Evolutionary conservation across 1,139 yeast species (phyloP).

Genomic region (Hemisphaericaspora subhashii): DNA sequence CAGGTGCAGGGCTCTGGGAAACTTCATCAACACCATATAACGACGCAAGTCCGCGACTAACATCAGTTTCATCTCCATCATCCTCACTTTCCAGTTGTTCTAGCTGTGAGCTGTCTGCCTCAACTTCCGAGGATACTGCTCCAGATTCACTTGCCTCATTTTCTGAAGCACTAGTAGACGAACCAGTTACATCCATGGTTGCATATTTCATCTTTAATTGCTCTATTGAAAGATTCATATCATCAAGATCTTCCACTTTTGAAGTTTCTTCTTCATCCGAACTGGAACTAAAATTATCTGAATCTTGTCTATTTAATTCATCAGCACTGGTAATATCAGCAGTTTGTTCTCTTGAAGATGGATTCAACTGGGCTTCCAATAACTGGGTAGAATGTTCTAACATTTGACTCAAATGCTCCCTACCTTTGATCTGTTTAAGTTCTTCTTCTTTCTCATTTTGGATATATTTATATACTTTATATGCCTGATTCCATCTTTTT

Average conservation of each 20-base stretch:
- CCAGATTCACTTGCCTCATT: constrained; percentile 8
- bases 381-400: constrained; percentile 89
- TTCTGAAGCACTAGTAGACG: constrained; percentile 14
- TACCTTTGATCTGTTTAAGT: constrained; percentile 73
- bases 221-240: constrained; percentile 61
- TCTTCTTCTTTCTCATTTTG: constrained; percentile 62
- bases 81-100: constrained; percentile 17
- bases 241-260: constrained; percentile 28
- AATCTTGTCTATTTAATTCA: constrained; percentile 18
- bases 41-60: constrained; percentile 31
- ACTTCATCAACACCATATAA: constrained; percentile 26
- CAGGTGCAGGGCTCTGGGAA: constrained; percentile 6
- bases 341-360: constrained; percentile 28
- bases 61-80: constrained; percentile 22
- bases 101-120: constrained; percentile 2
- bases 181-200: constrained; percentile 32
- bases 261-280: constrained; percentile 31
- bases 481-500: constrained; percentile 89
- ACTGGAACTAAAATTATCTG: constrained; percentile 22
- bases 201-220: constrained; percentile 68
- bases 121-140: background rate
- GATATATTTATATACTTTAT: constrained; percentile 66
- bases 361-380: constrained; percentile 75
- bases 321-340: constrained; percentile 20
- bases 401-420: constrained; percentile 85